Base-by-base conservation (phyloP, 2,329 filamentous ascomycete genomes). In the Seiridium cupressi region DNA sequence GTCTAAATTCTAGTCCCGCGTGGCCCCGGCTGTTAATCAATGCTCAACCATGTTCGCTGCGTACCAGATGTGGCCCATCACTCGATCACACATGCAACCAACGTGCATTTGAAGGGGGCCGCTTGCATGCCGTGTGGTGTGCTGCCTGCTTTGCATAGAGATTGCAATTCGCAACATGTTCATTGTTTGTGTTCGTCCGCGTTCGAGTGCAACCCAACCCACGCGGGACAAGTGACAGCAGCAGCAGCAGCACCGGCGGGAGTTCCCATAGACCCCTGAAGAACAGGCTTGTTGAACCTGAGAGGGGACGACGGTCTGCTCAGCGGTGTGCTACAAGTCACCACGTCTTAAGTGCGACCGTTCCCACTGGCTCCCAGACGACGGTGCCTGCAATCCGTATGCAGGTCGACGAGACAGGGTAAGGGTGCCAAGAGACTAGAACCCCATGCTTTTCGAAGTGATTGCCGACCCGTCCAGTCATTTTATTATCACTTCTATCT, bases 371-470 rank as follows among this genome's bases (percentile, higher is more conserved):
- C n/a, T 47, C 34, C 13, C 44, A 42, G 44, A 58, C 47, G 13
- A 7, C 55, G 18, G 31, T 58, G 44, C 47, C 55, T 58, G 40
- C 18, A 47, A 56, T 18, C n/a, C 32, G 42, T 32, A 58, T 58
- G 55, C 44, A 58, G 3, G 44, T 40, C 35, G 34, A 58, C 55
- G 13, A 58, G 31, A 34, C 54, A 34, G 38, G 47, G 38, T 40
- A 46, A 57, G 53, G 40, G 36, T 57, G 54, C 47, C 59, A 53
- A 57, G 51, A 40, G 54, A 57, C 59, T 60, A 60, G 48, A 56
- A 56, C 51, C 44, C 38, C 44, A 36, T 10, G 31, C 49, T 34
- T 18, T 57, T 57, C 44, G 36, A 49, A 42, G 32, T 58, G 55
- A 58, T 49, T 40, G 44, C 54, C 55, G 40, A 44, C 40, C 38